Percentiles rank a stretch among this genome's conserved stretches.
These are phyloP conservation scores for Blastomyces parvus DNA, from an alignment of 2,329 filamentous ascomycete genomes.

Conservation along the genomic window DNA sequence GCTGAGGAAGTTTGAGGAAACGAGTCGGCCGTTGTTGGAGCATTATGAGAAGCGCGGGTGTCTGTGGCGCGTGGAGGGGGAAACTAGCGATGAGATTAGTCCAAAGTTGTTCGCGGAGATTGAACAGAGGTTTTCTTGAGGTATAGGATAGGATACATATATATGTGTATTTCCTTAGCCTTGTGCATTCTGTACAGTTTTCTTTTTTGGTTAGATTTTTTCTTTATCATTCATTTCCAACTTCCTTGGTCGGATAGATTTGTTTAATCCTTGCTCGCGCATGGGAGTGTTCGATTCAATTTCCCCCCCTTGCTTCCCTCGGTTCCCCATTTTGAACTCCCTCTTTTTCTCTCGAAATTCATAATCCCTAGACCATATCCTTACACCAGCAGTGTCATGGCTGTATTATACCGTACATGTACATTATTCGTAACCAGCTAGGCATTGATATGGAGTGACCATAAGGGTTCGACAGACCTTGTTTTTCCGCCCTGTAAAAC, in stretches of 20 bases:
- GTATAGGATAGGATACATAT: constrained; percentile 7
- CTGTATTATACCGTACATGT: neutral
- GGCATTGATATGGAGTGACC: neutral
- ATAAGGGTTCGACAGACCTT: neutral
- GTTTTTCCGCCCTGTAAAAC: neutral
- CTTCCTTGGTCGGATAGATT: neutral
- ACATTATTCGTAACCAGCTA: neutral
- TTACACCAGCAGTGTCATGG: neutral
- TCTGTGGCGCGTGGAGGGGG: constrained; percentile 75
- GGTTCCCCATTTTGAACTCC: neutral
- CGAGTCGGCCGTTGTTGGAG: constrained; percentile 71
- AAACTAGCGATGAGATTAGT: constrained; percentile 89
- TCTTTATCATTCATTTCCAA: neutral
- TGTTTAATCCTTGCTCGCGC: neutral
- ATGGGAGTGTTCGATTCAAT: neutral
- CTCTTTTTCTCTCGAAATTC: neutral
- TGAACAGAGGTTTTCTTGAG: constrained; percentile 57
- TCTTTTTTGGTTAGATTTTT: neutral
- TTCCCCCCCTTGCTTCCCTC: neutral
- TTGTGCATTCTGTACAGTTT: neutral
- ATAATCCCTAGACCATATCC: neutral
- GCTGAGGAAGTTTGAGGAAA: constrained; percentile 76
- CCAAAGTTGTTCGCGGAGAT: constrained; percentile 82
- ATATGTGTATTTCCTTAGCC: neutral
- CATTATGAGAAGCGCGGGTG: constrained; percentile 81